phyloP scores from a whole-genome alignment of 352 stramenopile genomes.

The Phytopythium montanum region DNA sequence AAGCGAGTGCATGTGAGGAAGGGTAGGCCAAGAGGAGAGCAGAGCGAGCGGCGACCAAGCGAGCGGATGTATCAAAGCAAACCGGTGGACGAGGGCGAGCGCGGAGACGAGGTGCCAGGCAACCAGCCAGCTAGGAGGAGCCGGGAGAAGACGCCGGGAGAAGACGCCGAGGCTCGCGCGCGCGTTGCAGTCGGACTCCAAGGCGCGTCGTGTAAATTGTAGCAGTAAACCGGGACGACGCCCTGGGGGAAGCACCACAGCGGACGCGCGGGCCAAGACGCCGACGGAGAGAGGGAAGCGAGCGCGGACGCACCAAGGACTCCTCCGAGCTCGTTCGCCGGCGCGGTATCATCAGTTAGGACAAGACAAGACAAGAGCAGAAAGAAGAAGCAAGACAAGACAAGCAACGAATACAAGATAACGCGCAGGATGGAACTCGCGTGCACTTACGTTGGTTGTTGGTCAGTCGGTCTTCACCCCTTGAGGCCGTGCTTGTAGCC shows the following conservation, averaged over 20 bases:
- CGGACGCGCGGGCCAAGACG: constrained; percentile 15
- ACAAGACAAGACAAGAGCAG: background rate
- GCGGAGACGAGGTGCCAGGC: constrained; percentile 1
- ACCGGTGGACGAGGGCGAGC: constrained; percentile 1
- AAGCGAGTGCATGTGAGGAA: constrained; percentile 14
- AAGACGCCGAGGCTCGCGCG: background rate
- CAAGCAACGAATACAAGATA: constrained; percentile 8
- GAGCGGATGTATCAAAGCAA: constrained; percentile 20
- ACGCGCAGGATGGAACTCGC: constrained; percentile 7
- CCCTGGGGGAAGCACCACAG: constrained; percentile 10
- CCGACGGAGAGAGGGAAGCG: constrained; percentile 14
- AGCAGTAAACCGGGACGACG: constrained; percentile 53
- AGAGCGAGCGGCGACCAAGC: constrained; percentile 11
- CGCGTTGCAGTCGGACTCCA: constrained; percentile 13
- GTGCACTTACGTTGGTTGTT: background rate
- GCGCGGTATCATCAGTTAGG: constrained; percentile 22
- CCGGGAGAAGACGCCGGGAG: no score
- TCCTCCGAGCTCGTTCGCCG: no score
- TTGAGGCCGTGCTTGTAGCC: constrained; percentile 32
- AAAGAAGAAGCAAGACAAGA: constrained; percentile 8
- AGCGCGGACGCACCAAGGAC: constrained; percentile 8
- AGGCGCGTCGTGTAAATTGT: constrained; percentile 57
- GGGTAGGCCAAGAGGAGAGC: constrained; percentile 17
- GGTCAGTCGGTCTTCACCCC: background rate
- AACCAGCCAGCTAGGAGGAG: no score